phyloP scores from a whole-genome alignment of 2,329 filamentous ascomycete genomes.

The Nemania sp. region DNA sequence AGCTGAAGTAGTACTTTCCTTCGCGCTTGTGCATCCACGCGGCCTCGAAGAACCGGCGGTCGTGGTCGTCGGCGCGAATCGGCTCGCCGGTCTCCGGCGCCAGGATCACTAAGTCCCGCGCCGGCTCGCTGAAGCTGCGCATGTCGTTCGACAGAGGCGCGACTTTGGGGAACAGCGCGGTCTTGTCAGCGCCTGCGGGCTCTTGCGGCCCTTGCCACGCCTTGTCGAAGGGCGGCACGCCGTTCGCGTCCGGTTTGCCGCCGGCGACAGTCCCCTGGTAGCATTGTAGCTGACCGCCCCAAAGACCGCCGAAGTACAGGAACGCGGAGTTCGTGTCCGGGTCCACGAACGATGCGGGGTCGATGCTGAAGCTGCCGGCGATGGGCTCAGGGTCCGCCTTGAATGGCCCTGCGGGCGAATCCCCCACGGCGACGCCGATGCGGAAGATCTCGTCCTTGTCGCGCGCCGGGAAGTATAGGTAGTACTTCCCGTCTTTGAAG shows the following conservation, averaged over 20 bases:
- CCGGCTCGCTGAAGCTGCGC: slow-evolving; percentile 59
- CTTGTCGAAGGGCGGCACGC: slow-evolving; percentile 53
- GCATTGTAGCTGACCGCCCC: slow-evolving; percentile 81
- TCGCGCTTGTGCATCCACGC: slow-evolving; percentile 77
- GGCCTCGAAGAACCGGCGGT: slow-evolving; percentile 77
- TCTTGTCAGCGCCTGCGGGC: slow-evolving; percentile 56
- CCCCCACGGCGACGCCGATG: slow-evolving; percentile 70
- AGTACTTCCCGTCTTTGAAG: slow-evolving; percentile 66
- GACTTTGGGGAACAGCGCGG: slow-evolving; percentile 68
- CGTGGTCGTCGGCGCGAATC: slow-evolving; percentile 69
- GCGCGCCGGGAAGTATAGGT: slow-evolving; percentile 76
- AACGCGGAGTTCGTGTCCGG: slow-evolving; percentile 62
- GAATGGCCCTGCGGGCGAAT: slow-evolving; percentile 71
- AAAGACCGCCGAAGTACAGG: slow-evolving; percentile 77
- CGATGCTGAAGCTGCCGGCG: slow-evolving; percentile 72
- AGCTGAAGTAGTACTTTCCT: slow-evolving; percentile 73
- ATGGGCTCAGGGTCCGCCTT: slow-evolving; percentile 66
- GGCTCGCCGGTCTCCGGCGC: slow-evolving; percentile 62
- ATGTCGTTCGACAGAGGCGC: slow-evolving; percentile 67
- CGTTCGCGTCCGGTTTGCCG: slow-evolving; percentile 30
- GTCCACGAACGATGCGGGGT: slow-evolving; percentile 76
- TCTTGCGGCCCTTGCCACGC: slow-evolving; percentile 61
- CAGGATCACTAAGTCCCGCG: slow-evolving; percentile 66
- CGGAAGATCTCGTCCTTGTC: slow-evolving; percentile 72
- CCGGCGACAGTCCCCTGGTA: slow-evolving; percentile 53